Percentiles rank a stretch among this genome's conserved stretches.
Conservation (phyloP, 2,329 filamentous ascomycete species). For the Ceratocystis alfenasii region DNA sequence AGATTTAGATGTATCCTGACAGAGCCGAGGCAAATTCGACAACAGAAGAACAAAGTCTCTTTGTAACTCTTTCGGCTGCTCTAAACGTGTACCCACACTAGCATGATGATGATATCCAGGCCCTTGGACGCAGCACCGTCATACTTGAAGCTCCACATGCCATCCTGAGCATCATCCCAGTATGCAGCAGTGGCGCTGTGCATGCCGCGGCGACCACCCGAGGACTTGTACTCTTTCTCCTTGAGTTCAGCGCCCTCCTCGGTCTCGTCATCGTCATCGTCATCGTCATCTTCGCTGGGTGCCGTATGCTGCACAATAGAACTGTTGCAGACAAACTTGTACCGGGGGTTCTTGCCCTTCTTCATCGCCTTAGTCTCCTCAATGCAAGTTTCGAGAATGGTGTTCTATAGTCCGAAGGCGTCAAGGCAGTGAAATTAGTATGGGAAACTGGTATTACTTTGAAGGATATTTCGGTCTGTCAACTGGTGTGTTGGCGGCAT, state of each 20-base stretch:
- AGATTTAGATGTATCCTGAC: background rate
- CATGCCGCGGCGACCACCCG: slow-evolving; percentile 78
- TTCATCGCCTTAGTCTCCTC: slow-evolving; percentile 46
- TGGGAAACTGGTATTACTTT: background rate
- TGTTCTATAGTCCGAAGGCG: slow-evolving; percentile 41
- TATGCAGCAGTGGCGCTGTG: slow-evolving; percentile 74
- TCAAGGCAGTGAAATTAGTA: background rate
- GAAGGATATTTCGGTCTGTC: background rate
- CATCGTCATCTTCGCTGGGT: slow-evolving; percentile 39
- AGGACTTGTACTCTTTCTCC: slow-evolving; percentile 53
- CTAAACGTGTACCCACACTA: slow-evolving; percentile 67
- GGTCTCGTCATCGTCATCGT: slow-evolving; percentile 43
- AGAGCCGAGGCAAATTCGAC: background rate
- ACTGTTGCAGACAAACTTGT: slow-evolving; percentile 95
- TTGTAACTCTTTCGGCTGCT: slow-evolving; percentile 15
- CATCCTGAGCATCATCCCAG: slow-evolving; percentile 84
- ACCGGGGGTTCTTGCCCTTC: slow-evolving; percentile 44
- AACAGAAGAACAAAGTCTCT: slow-evolving; percentile 10
- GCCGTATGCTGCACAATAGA: slow-evolving; percentile 93
- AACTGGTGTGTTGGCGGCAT: background rate
- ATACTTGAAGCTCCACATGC: slow-evolving; percentile 83
- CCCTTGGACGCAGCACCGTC: slow-evolving; percentile 56
- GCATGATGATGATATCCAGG: slow-evolving; percentile 57
- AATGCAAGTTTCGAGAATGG: slow-evolving; percentile 65
- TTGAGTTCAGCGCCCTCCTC: slow-evolving; percentile 42